Evolutionary conservation across 2,329 filamentous ascomycete genomes (phyloP), one percentile per base, ranked within the genome.

Genomic region (Pseudocercospora fijiensis): DNA sequence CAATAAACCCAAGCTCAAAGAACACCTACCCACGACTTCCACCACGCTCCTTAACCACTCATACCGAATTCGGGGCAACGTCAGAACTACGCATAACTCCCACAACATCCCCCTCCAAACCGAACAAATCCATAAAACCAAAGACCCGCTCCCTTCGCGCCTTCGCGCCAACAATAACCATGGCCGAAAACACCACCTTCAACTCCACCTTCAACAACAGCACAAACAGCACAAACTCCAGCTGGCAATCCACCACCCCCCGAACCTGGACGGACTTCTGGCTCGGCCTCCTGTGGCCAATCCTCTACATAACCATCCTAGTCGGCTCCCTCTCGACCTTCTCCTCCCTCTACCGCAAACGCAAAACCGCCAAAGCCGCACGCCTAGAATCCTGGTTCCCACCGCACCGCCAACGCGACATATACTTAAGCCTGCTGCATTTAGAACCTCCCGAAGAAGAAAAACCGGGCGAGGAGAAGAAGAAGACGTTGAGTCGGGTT

Each of bases 371-470:
- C 69, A 87, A 92, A 80, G 90, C 90, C 72, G 89, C 91, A 60
- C 91, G 90, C 70, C 87, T 99, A 66, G 92, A 90, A 70, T 92
- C 94, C 71, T 99, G 95, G 94, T 99, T 99, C 79, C 88, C 89
- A 24, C 85, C 90, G 58, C 93, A 99, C 77, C 83, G 96, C 58
- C 90, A 95, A 79, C 91, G 94, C 78, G 93, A 99, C 78, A 87
- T 99, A 75, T 99, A 98, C 83, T 86, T 96, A 65, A 92, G 92
- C 51, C 87, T 99, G 45, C 84, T 97, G 58, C 92, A 99, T 80
- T 84, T 95, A 75, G 85, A 88, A 61, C 81, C 83, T 33, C 71
- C 75, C n/a, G 69, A 76, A 22, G 69, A 76, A 18, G 67, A 72
- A 1, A 84, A 86, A 61, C 83, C 86, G 60, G 84, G 85, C 65